phyloP scores from a whole-genome alignment of 1,284 basidiomycete species.

The Cryptococcus hybrid region DNA sequence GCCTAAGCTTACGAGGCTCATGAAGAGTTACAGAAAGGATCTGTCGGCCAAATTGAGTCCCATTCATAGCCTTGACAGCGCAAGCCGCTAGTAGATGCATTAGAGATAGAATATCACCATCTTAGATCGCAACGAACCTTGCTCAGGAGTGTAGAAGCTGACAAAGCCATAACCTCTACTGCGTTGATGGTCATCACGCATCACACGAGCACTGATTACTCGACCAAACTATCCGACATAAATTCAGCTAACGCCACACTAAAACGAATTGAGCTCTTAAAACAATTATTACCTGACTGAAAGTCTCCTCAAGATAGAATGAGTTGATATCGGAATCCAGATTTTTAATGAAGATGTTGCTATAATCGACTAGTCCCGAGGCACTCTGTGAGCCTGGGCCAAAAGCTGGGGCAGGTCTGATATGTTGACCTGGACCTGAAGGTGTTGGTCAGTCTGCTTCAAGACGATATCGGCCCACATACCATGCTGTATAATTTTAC shows the following conservation, averaged over 20 bases:
- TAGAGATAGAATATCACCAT: not conserved
- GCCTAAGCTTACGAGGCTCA: conserved; percentile 32
- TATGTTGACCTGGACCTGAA: conserved; percentile 72
- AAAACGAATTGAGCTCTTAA: not conserved
- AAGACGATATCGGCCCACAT: conserved; percentile 4
- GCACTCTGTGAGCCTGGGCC: conserved; percentile 74
- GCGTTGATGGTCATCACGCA: conserved; percentile 80
- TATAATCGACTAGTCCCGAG: conserved; percentile 84
- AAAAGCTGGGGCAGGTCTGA: conserved; percentile 68
- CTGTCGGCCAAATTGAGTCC: conserved; percentile 22
- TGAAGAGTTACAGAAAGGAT: conserved; percentile 31
- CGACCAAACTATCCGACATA: conserved; percentile 63
- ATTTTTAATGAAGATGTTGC: conserved; percentile 77
- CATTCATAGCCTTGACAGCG: conserved; percentile 31
- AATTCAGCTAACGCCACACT: not conserved
- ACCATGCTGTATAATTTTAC: conserved; percentile 63
- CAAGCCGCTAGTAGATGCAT: conserved; percentile 14
- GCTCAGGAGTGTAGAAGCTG: conserved; percentile 75
- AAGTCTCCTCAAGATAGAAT: conserved; percentile 73
- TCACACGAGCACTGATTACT: conserved; percentile 87
- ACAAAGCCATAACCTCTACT: conserved; percentile 96
- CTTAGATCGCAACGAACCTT: conserved; percentile 58
- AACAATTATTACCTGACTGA: conserved; percentile 61
- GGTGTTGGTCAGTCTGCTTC: not conserved
- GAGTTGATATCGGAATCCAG: conserved; percentile 81